Base-by-base conservation (phyloP, 495 filamentous ascomycete species). In the Lophiotrema nucula region DNA sequence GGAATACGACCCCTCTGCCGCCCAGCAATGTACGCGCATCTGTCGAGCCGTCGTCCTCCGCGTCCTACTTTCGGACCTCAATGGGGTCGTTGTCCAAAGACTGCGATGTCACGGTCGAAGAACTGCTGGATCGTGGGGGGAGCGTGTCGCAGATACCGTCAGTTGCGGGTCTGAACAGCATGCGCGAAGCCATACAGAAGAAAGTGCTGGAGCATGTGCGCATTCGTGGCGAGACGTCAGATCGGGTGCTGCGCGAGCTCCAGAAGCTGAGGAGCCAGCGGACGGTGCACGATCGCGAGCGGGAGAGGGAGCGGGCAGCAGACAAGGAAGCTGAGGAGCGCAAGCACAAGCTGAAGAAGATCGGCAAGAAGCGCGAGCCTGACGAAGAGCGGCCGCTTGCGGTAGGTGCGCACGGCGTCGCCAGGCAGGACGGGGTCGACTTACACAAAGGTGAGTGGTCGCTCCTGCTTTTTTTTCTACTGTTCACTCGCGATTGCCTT, bases 231-330 rank as follows among this genome's bases (percentile, higher is more conserved):
- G 66, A 72, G 26, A 49, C 56, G 0, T 73, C 69, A 28, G 70
- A 75, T 41, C 58, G 61, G 47, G 77, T 85, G 44, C 95, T 98
- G 89, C 80, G 87, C 44, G 88, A 89, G 57, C 76, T 98, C n/a
- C 87, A 92, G 67, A 77, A 84, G 54, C 83, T 81, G 41, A 77
- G 92, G 3, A 86, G 83, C 47, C 62, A 72, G 53, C 58, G 72
- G 15, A 21, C 60, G 18, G 33, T 57, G 22, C 56, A 56, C 19
- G 70, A 74, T 24, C 62, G 70, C 8, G 71, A 72, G 50, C 31
- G 51, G 33, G 62, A 66, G 31, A 41, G 68, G 31, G 56, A 64
- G 31, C 42, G 47, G 27, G 47, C 54, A 12, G 48, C 51, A 11
- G 67, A 62, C 23, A 58, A 63, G 47, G 65, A 67, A n/a, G 56